phyloP scores from a whole-genome alignment of 352 stramenopile genomes.

The Pythium aquatile region DNA sequence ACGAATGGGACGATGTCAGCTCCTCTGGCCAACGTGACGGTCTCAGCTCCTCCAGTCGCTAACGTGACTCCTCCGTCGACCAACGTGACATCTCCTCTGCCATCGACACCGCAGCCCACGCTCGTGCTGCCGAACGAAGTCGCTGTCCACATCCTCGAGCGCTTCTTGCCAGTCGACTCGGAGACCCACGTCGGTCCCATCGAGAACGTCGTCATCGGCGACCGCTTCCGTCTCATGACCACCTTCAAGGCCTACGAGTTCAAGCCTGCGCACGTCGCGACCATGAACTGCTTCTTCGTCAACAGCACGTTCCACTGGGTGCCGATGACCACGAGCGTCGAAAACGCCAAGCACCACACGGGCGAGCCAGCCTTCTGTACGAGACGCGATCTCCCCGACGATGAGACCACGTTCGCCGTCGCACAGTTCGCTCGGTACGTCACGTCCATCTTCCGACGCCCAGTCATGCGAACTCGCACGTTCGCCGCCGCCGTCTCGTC shows the following conservation, averaged over 20 bases:
- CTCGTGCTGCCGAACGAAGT: neutral
- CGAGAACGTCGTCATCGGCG: neutral
- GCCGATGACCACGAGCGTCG: too few species aligned
- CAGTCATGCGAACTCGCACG: neutral
- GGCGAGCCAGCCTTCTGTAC: conserved; percentile 6
- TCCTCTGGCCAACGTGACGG: too few species aligned
- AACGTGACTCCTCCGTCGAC: too few species aligned
- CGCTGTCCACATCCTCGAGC: conserved; percentile 15
- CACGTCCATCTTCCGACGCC: too few species aligned
- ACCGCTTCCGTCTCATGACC: conserved; percentile 15
- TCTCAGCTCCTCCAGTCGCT: too few species aligned
- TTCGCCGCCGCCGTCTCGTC: neutral
- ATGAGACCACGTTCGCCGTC: conserved; percentile 4
- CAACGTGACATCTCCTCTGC: neutral
- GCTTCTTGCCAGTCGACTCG: conserved; percentile 9
- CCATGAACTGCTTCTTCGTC: conserved; percentile 15
- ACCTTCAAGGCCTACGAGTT: conserved; percentile 14
- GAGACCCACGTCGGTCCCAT: conserved; percentile 2
- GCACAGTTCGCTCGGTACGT: conserved; percentile 2
- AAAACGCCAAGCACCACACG: neutral
- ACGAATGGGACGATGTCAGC: too few species aligned
- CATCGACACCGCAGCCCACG: neutral
- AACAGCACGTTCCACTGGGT: neutral
- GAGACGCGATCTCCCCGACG: neutral
- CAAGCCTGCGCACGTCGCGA: conserved; percentile 1